A percentile compares a stretch with the other conserved stretches of the same genome.
These are phyloP conservation scores for Rhizophagus prolifer DNA, from an alignment of 192 early-diverging fungal genomes.

Conservation along the genomic window DNA sequence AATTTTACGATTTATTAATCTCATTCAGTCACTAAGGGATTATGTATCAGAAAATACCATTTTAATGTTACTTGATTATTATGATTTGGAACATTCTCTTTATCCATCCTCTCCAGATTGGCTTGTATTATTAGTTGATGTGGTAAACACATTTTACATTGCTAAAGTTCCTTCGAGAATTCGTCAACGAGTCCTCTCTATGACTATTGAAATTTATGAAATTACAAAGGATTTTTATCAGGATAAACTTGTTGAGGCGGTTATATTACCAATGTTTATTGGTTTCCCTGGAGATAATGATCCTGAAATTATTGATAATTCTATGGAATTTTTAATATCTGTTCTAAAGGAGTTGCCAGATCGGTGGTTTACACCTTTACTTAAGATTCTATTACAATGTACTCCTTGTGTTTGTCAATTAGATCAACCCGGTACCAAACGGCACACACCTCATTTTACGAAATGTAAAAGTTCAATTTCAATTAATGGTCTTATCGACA, in stretches of 20 bases:
- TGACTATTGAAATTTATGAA: slow-evolving; percentile 49
- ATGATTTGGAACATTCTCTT: slow-evolving; percentile 50
- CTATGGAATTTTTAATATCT: slow-evolving; percentile 42
- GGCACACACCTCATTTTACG: background rate
- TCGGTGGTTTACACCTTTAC: slow-evolving; percentile 37
- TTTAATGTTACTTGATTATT: slow-evolving; percentile 48
- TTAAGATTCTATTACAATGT: slow-evolving; percentile 39
- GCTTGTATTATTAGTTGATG: slow-evolving; percentile 45
- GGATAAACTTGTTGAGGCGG: slow-evolving; percentile 40
- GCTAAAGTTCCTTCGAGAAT: slow-evolving; percentile 33
- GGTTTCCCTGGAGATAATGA: slow-evolving; percentile 42
- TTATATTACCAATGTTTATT: slow-evolving; percentile 49
- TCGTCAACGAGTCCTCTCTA: slow-evolving; percentile 40
- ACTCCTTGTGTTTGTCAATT: slow-evolving; percentile 36
- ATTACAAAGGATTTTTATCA: slow-evolving; percentile 53
- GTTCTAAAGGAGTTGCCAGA: slow-evolving; percentile 35
- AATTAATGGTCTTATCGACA: slow-evolving; percentile 41
- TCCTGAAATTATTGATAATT: slow-evolving; percentile 32
- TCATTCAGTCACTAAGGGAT: slow-evolving; percentile 44
- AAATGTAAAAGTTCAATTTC: slow-evolving; percentile 42
- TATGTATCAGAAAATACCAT: slow-evolving; percentile 46
- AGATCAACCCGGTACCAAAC: slow-evolving; percentile 20
- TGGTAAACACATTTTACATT: slow-evolving; percentile 47
- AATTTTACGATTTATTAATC: slow-evolving; percentile 45
- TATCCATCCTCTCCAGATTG: slow-evolving; percentile 56